Conservation (phyloP, 129 eudicot species). For the Saussurea involucrata region DNA sequence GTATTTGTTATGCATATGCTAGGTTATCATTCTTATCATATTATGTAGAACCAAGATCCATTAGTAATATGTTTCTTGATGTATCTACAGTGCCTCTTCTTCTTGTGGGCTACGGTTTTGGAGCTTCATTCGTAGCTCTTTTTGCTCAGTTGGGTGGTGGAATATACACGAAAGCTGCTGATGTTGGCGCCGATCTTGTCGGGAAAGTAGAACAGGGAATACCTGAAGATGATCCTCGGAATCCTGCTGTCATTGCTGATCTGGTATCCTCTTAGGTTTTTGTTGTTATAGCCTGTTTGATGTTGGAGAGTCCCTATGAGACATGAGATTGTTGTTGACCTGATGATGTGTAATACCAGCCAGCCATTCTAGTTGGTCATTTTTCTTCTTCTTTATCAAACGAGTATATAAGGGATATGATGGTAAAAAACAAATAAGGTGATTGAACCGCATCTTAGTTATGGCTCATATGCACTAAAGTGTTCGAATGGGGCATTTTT, state of each 20-base stretch:
- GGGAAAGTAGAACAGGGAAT: conserved; percentile 99
- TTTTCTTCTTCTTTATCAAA: background rate
- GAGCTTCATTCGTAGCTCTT: conserved; percentile 99
- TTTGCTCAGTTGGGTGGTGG: conserved; percentile 99
- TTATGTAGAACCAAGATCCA: background rate
- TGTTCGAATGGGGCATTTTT: background rate
- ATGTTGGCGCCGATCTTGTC: conserved; percentile 99
- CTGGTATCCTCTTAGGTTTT: conserved; percentile 51
- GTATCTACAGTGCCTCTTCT: conserved; percentile 86
- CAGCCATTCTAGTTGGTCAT: background rate
- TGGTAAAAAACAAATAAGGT: background rate
- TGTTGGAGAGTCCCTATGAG: background rate
- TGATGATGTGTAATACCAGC: background rate
- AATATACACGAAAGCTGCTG: conserved; percentile 98
- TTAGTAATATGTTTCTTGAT: conserved; percentile 5
- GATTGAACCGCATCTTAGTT: background rate
- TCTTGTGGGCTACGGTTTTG: conserved; percentile 99
- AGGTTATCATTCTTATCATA: conserved; percentile 15
- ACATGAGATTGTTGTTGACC: background rate
- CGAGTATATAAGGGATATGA: background rate
- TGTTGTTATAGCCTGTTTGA: background rate
- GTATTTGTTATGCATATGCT: conserved; percentile 7
- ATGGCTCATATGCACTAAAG: background rate
- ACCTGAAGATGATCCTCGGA: conserved; percentile 99
- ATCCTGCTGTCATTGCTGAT: conserved; percentile 99